These are phyloP conservation scores for Antitrichia curtipendula DNA, from an alignment of 225 moss, liverwort and hornwort species.

Conservation along the genomic window DNA sequence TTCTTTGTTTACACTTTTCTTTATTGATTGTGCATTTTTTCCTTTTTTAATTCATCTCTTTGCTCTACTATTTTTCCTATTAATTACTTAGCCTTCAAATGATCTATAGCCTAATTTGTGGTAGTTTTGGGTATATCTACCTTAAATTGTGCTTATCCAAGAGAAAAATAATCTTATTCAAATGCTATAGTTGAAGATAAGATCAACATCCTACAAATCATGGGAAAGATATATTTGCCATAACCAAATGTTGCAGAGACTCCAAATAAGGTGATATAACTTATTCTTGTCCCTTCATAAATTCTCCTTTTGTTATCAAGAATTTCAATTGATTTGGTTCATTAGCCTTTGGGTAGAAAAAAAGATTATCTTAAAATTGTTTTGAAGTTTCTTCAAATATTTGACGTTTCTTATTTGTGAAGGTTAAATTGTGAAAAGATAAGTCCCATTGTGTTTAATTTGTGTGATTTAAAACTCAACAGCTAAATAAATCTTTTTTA, in stretches of 20 bases:
- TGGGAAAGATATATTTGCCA: fast-evolving
- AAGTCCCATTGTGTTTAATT: fast-evolving
- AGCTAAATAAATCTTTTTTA: fast-evolving
- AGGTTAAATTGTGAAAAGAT: background rate
- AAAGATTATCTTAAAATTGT: no score
- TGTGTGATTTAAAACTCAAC: background rate
- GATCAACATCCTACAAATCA: fast-evolving
- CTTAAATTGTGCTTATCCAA: background rate
- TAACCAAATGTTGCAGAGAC: background rate
- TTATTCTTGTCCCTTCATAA: background rate
- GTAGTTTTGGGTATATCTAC: no score
- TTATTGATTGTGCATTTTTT: no score
- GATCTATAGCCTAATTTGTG: no score
- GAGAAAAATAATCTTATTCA: background rate
- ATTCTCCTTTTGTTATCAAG: background rate
- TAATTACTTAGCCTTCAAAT: no score
- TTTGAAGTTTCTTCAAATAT: background rate
- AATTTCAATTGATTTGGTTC: background rate
- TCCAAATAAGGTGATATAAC: no score
- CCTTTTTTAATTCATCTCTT: no score
- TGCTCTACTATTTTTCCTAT: no score
- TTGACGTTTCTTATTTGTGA: background rate
- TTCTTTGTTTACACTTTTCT: no score
- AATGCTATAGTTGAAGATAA: background rate
- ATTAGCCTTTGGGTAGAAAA: background rate